Evolutionary conservation across 2,329 filamentous ascomycete species (phyloP).

Genomic region (Verticillium tricorpus): DNA sequence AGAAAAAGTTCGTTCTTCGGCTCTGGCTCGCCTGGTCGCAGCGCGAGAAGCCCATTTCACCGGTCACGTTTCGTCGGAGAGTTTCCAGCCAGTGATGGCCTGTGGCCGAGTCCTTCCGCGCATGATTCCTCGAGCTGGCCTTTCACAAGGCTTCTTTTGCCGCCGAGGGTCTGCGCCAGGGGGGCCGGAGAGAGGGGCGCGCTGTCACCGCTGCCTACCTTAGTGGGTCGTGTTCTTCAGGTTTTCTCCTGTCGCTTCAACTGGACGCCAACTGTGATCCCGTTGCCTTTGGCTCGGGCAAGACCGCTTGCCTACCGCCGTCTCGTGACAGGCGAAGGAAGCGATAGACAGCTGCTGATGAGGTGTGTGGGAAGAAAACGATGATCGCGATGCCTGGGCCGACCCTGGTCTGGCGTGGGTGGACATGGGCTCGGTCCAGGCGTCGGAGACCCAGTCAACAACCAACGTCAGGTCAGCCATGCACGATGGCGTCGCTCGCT

Average conservation of each 20-base stretch:
- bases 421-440: background rate
- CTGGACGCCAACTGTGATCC: background rate
- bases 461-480: background rate
- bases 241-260: background rate
- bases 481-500: background rate
- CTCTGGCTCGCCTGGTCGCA: constrained; percentile 7
- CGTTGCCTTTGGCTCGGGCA: background rate
- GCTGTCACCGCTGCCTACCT: constrained; percentile 14
- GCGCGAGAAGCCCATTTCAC: background rate
- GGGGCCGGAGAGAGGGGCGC: constrained; percentile 15
- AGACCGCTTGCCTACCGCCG: background rate
- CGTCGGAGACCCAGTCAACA: background rate
- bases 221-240: constrained; percentile 7
- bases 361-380: no score
- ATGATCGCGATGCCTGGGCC: background rate
- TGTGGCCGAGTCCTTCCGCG: background rate
- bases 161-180: constrained; percentile 21
- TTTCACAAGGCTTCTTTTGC: constrained; percentile 34
- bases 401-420: background rate
- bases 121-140: constrained; percentile 16
- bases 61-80: background rate
- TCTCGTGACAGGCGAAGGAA: background rate
- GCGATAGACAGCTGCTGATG: background rate
- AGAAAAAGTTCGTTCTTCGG: constrained; percentile 7
- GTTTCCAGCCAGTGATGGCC: background rate